Conservation (phyloP, 305 asterid species). For the Rubia balearica region DNA sequence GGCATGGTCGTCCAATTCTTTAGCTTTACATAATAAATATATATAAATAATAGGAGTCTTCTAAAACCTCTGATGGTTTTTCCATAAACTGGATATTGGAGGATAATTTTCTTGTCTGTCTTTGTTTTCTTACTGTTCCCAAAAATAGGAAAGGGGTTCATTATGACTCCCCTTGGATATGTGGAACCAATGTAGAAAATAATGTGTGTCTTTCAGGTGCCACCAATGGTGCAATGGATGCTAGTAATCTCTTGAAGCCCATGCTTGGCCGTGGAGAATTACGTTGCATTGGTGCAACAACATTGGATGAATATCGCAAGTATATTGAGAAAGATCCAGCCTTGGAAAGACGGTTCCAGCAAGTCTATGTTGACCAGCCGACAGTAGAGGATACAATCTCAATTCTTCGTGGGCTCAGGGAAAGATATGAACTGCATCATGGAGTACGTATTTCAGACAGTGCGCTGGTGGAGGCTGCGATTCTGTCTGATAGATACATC, state of each 20-base stretch:
- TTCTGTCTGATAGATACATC: conserved; percentile 82
- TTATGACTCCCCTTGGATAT: no score
- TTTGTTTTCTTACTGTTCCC: neutral
- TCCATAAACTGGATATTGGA: neutral
- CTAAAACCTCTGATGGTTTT: neutral
- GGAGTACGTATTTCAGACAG: conserved; percentile 24
- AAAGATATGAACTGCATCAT: conserved; percentile 28
- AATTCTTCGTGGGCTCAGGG: conserved; percentile 25
- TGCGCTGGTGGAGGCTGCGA: conserved; percentile 50
- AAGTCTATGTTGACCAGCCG: conserved; percentile 24
- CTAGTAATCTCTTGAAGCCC: conserved; percentile 80
- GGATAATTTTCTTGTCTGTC: neutral
- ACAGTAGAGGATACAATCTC: conserved; percentile 21
- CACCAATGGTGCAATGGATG: conserved; percentile 70
- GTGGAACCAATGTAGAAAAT: neutral
- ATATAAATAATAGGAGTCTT: no score
- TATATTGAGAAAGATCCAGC: conserved; percentile 30
- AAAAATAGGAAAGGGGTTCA: neutral
- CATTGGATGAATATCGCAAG: conserved; percentile 26
- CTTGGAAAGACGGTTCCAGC: conserved; percentile 25
- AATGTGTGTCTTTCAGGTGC: neutral
- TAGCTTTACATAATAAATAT: no score
- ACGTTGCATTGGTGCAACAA: conserved; percentile 65
- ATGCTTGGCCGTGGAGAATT: conserved; percentile 88
- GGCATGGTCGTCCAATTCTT: neutral